These are phyloP conservation scores for Haematococcus lacustris DNA, from an alignment of 139 green algal genomes.

Conservation along the genomic window DNA sequence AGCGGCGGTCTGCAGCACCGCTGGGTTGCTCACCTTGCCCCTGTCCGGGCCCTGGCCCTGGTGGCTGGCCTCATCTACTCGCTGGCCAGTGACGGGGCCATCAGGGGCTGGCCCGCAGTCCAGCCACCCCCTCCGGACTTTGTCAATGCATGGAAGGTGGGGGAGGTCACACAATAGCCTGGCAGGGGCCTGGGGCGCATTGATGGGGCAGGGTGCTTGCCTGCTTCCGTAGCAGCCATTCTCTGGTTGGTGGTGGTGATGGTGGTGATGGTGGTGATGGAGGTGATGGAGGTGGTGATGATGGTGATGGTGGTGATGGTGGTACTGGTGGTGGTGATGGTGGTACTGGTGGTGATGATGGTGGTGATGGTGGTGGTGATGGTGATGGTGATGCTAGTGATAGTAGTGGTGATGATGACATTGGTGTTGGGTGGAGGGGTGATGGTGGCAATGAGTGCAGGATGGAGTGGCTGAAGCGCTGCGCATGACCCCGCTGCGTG, in stretches of 20 bases:
- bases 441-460: no score
- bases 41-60: conserved; percentile 34
- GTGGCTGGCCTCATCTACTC: conserved; percentile 43
- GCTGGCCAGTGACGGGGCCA: conserved; percentile 51
- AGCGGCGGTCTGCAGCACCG: neutral
- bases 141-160: conserved; percentile 17
- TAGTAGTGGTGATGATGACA: no score
- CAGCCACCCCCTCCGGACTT: conserved; percentile 1
- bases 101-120: conserved; percentile 50
- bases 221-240: neutral
- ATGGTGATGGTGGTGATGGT: neutral
- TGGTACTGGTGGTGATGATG: neutral
- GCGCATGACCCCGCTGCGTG: conserved; percentile 27
- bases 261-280: neutral
- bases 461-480: conserved; percentile 23
- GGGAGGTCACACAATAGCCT: neutral
- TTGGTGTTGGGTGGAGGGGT: no score
- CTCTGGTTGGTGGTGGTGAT: neutral
- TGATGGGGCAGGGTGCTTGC: no score
- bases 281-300: neutral
- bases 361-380: no score
- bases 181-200: no score
- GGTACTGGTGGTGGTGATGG: neutral
- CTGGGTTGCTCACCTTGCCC: conserved; percentile 52
- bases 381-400: no score